These are phyloP conservation scores for Boletus sensibilis DNA, from an alignment of 768 basidiomycete species.

Conservation along the genomic window DNA sequence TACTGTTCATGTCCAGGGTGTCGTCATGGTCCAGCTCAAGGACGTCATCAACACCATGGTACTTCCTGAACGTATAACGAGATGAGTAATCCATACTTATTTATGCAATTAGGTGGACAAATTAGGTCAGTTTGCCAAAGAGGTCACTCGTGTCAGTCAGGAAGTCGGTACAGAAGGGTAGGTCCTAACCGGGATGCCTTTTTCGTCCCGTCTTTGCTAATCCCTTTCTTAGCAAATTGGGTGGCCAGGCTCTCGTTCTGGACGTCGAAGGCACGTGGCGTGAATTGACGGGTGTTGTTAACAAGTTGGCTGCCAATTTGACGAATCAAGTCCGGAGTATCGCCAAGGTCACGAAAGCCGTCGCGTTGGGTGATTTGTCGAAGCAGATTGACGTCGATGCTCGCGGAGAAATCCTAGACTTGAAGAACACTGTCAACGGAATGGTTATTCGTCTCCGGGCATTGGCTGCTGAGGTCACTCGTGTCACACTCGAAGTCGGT, in stretches of 20 bases:
- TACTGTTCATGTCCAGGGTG: conserved; percentile 73
- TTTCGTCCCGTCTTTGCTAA: conserved; percentile 18
- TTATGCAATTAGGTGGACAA: conserved; percentile 50
- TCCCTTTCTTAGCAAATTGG: conserved; percentile 55
- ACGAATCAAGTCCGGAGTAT: conserved; percentile 59
- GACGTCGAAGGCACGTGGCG: conserved; percentile 93
- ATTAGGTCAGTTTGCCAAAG: conserved; percentile 85
- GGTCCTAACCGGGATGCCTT: conserved; percentile 19
- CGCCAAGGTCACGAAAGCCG: conserved; percentile 65
- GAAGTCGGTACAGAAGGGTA: conserved; percentile 83
- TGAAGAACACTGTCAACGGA: conserved; percentile 62
- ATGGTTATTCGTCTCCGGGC: conserved; percentile 55
- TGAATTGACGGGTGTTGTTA: conserved; percentile 79
- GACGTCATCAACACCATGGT: conserved; percentile 75
- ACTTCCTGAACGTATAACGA: conserved; percentile 3
- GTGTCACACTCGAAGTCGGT: conserved; percentile 83
- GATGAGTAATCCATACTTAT: conserved; percentile 11
- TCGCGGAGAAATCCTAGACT: conserved; percentile 84
- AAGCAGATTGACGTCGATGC: conserved; percentile 93
- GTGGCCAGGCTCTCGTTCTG: conserved; percentile 81
- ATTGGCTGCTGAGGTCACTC: conserved; percentile 78
- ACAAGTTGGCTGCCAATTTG: conserved; percentile 76
- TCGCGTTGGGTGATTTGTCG: conserved; percentile 84
- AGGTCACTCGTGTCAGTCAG: conserved; percentile 82
- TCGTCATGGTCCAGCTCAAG: conserved; percentile 79